Evolutionary conservation across 2,329 filamentous ascomycete genomes (phyloP), one percentile per base, ranked within the genome.

Genomic region (Podosphaera xanthii): DNA sequence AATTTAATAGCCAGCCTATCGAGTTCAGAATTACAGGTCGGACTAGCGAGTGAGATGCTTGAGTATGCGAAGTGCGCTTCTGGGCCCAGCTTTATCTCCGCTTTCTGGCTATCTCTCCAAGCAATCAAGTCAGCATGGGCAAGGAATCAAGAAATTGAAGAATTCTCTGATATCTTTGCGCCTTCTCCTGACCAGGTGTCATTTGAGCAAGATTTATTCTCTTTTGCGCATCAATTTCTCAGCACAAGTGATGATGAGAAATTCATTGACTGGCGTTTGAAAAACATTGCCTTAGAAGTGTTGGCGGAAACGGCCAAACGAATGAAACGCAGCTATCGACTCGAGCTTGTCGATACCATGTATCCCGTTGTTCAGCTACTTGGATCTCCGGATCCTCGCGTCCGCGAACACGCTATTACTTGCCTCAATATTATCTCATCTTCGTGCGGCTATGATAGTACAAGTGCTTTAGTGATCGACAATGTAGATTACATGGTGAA

Each of bases 401-500:
- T 98, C 14, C 84, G 89, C 63, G 78, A 80, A 38, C 90, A 97
- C 69, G 87, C 91, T 4, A 84, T 96, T 62, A 80, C 82, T 3
- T 86, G 86, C 42, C 75, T 98, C 12, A 92, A 96, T 66, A 80
- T 82, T 22, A 75, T 96, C n/a, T 84, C 91, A 0, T 68, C 71
- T 2, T 77, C 84, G 0, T 96, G 88, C 65, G 81, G 79, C 1
- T 98, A 97, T 66, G 62, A 68, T 0, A 82, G 77, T 65, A 84
- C 91, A 3, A 84, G 84, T 34, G 81, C 86, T 14, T 74, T 98
- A 63, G 83, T 98, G 46, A 79, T 97, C 35, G 82, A 86, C 58
- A 98, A 98, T 62, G 90, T 88, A 14, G 92, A 98, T 70, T 98
- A 98, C 69, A 86, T 98, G 71, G 84, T 97, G 61, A 97, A 97